Evolutionary conservation across 1,139 yeast genomes (phyloP).

Genomic region (Saccharomyces hybrid): DNA sequence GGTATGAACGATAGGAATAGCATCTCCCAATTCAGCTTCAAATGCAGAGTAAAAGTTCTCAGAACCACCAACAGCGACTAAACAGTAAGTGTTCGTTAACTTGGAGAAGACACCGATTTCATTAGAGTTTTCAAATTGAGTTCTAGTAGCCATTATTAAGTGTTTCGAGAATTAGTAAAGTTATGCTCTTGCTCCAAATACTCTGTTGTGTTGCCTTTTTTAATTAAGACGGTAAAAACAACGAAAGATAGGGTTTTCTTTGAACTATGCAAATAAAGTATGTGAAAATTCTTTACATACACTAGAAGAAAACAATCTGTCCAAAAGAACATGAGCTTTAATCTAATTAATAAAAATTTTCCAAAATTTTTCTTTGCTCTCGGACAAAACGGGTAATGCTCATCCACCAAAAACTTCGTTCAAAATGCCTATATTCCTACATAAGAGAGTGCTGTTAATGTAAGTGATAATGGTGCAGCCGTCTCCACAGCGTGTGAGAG

Average conservation of each 20-base stretch:
- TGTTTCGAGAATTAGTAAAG: neutral
- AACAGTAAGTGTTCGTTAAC: constrained; percentile 90
- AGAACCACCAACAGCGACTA: constrained; percentile 96
- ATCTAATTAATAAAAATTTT: neutral
- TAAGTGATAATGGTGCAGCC: neutral
- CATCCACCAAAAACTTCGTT: neutral
- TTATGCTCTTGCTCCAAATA: neutral
- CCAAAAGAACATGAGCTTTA: neutral
- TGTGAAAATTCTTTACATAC: neutral
- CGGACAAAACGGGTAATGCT: neutral
- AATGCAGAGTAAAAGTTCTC: constrained; percentile 96
- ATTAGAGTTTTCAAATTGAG: constrained; percentile 90
- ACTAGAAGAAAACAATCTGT: constrained; percentile 1
- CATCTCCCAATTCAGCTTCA: constrained; percentile 96
- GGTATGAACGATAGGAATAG: constrained; percentile 91
- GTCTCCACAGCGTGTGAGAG: neutral
- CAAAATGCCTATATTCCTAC: neutral
- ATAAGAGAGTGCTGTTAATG: neutral
- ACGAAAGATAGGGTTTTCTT: neutral
- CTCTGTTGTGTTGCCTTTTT: neutral
- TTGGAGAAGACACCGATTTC: constrained; percentile 98
- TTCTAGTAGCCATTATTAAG: constrained; percentile 49
- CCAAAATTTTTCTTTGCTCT: neutral
- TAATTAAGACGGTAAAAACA: neutral
- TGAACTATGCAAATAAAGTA: neutral